Percentiles rank a stretch among this genome's conserved stretches.
Conservation (phyloP, 768 basidiomycete species). For the Phanerochaete carnosa region DNA sequence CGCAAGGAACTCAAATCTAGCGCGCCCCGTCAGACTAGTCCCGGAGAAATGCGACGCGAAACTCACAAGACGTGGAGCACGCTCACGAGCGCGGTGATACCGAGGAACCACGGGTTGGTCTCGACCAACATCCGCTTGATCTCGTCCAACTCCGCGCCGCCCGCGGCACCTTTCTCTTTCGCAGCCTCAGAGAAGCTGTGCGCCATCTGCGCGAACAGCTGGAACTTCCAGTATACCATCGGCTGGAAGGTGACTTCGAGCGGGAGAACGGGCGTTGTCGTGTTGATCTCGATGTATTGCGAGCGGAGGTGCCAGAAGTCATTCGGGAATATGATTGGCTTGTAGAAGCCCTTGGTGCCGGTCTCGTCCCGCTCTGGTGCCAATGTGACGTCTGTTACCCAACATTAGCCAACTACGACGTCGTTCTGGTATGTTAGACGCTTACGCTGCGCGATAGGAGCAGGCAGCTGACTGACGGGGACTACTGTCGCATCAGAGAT, state of each 20-base stretch:
- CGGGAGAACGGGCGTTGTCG: conserved; percentile 74
- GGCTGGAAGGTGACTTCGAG: conserved; percentile 83
- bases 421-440: neutral
- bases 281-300: conserved; percentile 81
- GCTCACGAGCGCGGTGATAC: conserved; percentile 79
- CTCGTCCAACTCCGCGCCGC: conserved; percentile 77
- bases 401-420: neutral
- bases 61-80: conserved; percentile 78
- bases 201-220: conserved; percentile 80
- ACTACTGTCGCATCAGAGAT: conserved; percentile 67
- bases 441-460: conserved; percentile 62
- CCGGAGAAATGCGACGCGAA: conserved; percentile 2
- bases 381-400: conserved; percentile 55
- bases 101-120: conserved; percentile 87
- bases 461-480: conserved; percentile 51
- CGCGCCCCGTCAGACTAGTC: conserved; percentile 6
- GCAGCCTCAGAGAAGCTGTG: conserved; percentile 84
- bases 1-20: conserved; percentile 90
- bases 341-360: conserved; percentile 69
- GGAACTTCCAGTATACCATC: conserved; percentile 84
- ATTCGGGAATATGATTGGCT: conserved; percentile 88
- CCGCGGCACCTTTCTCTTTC: conserved; percentile 62
- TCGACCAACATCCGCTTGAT: conserved; percentile 91
- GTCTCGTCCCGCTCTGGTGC: conserved; percentile 62
- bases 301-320: conserved; percentile 92